Percentiles rank a stretch among this genome's conserved stretches.
Conservation (phyloP, 352 stramenopile genomes). For the Phytophthora multivora region DNA sequence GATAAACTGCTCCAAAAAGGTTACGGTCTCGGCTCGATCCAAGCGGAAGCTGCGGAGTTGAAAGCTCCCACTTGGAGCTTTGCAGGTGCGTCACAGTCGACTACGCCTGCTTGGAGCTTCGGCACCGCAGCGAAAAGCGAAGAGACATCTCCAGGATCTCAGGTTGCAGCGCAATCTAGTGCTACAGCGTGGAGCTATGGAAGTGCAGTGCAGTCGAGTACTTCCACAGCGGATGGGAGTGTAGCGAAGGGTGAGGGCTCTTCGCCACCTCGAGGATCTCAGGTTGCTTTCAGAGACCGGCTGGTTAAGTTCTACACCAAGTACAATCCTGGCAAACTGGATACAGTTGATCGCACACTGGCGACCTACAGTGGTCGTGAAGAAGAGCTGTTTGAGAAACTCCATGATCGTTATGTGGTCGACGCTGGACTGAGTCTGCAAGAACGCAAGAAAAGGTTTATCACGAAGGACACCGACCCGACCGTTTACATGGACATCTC, state of each 20-base stretch:
- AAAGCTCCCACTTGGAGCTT: constrained; percentile 1
- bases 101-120: neutral
- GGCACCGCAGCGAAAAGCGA: neutral
- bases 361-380: constrained; percentile 61
- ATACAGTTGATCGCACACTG: constrained; percentile 59
- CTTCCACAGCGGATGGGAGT: neutral
- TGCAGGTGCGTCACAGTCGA: neutral
- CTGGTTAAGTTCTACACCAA: constrained; percentile 71
- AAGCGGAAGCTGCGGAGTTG: neutral
- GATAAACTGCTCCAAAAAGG: constrained; percentile 54
- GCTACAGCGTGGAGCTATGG: too few species aligned
- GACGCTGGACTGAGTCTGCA: constrained; percentile 35
- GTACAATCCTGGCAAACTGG: constrained; percentile 66
- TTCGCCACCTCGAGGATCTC: neutral
- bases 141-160: too few species aligned
- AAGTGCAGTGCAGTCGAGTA: too few species aligned
- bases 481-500: constrained; percentile 97
- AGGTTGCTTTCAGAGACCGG: constrained; percentile 34
- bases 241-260: neutral
- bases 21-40: constrained; percentile 46
- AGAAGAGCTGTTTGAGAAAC: constrained; percentile 71
- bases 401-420: constrained; percentile 65
- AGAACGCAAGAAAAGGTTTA: constrained; percentile 49
- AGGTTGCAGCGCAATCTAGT: too few species aligned
- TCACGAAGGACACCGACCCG: constrained; percentile 69